Base-by-base conservation (phyloP, 2,329 filamentous ascomycete genomes). In the Beauveria australis region DNA sequence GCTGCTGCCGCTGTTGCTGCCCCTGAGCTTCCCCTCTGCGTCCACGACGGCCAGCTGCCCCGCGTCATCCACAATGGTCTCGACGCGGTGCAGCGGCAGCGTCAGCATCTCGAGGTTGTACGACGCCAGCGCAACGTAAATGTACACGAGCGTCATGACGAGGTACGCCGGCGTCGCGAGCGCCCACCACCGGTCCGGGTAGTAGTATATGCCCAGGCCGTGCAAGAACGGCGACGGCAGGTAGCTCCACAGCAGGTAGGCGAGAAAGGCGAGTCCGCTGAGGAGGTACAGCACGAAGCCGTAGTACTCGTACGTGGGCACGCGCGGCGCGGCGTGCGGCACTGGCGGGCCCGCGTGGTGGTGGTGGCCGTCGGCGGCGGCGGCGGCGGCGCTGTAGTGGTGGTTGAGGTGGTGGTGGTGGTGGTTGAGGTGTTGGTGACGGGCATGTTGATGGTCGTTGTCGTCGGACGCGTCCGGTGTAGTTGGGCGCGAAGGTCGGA, bases 281-380 rank as follows among this genome's bases (percentile, higher is more conserved):
- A 93, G 91, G 44, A 99, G 82, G 77, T 99, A 97, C 54, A 99
- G 83, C 59, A 96, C 93, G 76, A 99, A 99, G 72, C 94, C 94
- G 73, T 97, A 97, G 83, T 97, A 99, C 73, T 99, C 94, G 77
- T 99, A 97, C 0, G 94, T 99, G n/a, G 94, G 94, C 2, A 99
- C 92, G 71, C 94, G 92, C 1, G 94, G 94, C 59, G 88, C 88
- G 1, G 92, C 92, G 60, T 91, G 88, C 6, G 92, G 91, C 19
- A 96, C 85, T 53, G 92, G 89, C 5, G 33, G 33, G 91, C 91
- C 18, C 12, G 33, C 19, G 48, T 26, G n/a, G 26, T 19, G 26
- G 43, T 96, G 41, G 26, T 28, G 26, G 41, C 28, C 6, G 43
- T 7, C 84, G 41, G 28, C n/a, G n/a, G n/a, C n/a, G n/a, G n/a